Conservation (phyloP, 2,329 filamentous ascomycete genomes). For the Pseudogymnoascus sp. region DNA sequence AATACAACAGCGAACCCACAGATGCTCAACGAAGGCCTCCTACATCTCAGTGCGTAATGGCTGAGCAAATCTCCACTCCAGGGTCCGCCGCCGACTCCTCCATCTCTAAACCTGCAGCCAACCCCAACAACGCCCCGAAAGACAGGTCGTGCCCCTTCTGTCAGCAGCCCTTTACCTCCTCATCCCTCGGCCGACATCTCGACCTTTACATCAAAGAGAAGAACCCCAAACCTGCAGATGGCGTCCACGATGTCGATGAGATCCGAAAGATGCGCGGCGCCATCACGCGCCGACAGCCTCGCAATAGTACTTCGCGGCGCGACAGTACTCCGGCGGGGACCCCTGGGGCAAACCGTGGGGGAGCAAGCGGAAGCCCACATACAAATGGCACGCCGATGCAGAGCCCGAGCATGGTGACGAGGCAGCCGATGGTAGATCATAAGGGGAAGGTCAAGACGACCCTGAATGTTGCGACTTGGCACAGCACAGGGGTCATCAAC, state of each 20-base stretch:
- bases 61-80: constrained; percentile 29
- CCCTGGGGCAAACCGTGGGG: constrained; percentile 32
- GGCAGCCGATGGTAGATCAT: constrained; percentile 16
- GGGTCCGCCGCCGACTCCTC: constrained; percentile 28
- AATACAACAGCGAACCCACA: not conserved
- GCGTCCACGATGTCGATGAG: constrained; percentile 81
- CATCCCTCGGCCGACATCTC: constrained; percentile 84
- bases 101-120: constrained; percentile 6
- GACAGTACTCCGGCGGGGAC: constrained; percentile 54
- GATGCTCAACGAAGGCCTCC: constrained; percentile 1
- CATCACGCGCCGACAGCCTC: constrained; percentile 79
- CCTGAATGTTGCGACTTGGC: constrained; percentile 54
- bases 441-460: constrained; percentile 38
- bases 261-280: constrained; percentile 75
- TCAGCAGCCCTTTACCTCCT: constrained; percentile 83
- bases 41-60: constrained; percentile 19
- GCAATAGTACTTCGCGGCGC: constrained; percentile 47
- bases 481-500: constrained; percentile 70
- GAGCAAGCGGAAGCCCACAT: constrained; percentile 15
- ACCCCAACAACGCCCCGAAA: constrained; percentile 42
- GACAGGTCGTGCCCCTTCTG: constrained; percentile 88
- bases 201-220: constrained; percentile 91
- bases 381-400: constrained; percentile 14
- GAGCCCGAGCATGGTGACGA: constrained; percentile 3
- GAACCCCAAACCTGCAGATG: constrained; percentile 81